Conservation (phyloP, 306 rosid species). For the Begonia masoniana region DNA sequence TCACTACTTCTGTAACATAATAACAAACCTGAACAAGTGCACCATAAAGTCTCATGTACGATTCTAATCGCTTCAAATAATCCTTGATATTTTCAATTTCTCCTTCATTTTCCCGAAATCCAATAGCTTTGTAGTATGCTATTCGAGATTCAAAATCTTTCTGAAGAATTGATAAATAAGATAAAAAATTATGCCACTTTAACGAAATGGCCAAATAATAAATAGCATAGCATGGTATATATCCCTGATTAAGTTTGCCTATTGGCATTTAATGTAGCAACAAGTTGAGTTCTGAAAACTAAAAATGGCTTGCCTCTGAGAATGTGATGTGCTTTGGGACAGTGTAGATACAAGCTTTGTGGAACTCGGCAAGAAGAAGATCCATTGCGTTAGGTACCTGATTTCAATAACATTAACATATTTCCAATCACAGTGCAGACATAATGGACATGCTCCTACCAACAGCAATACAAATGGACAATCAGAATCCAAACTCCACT, state of each 20-base stretch:
- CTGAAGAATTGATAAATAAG: constrained; percentile 20
- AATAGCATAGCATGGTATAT: neutral
- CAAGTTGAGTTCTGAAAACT: neutral
- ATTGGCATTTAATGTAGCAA: no score
- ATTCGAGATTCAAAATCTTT: constrained; percentile 48
- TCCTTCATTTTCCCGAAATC: constrained; percentile 51
- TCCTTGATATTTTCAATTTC: constrained; percentile 49
- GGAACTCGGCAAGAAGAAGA: constrained; percentile 79
- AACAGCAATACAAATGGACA: no score
- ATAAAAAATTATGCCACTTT: neutral
- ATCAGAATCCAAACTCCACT: no score
- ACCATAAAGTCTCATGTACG: constrained; percentile 64
- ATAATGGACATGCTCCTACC: no score
- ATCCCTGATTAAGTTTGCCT: neutral
- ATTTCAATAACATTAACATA: constrained; percentile 12
- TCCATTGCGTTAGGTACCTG: constrained; percentile 71
- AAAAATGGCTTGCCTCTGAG: constrained; percentile 33
- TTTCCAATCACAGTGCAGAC: no score
- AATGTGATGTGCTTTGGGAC: constrained; percentile 74
- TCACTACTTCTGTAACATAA: constrained; percentile 1
- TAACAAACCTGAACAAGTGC: constrained; percentile 74
- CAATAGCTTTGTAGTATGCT: constrained; percentile 52
- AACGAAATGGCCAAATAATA: constrained; percentile 7
- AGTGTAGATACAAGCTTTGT: constrained; percentile 66
- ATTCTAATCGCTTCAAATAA: constrained; percentile 53